A percentile compares a stretch with the other conserved stretches of the same genome.
These are phyloP conservation scores for Xylaria arbuscula DNA, from an alignment of 2,329 filamentous ascomycete genomes.

Conservation along the genomic window DNA sequence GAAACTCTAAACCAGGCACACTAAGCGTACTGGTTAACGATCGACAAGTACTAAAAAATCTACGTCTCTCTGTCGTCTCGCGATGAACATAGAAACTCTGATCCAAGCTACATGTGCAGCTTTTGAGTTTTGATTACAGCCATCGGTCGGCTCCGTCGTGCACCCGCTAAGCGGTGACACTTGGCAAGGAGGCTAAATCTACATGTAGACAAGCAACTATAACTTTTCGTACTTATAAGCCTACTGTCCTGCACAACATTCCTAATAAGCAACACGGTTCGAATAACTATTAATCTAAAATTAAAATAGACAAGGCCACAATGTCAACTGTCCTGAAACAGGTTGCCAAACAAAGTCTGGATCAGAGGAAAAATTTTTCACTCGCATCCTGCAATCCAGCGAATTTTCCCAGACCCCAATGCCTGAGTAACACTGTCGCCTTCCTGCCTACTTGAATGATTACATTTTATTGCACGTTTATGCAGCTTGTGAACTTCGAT, in stretches of 20 bases:
- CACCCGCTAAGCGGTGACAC: neutral
- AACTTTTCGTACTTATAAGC: neutral
- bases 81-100: conserved; percentile 30
- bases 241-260: neutral
- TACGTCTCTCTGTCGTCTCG: neutral
- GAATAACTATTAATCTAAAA: conserved; percentile 1
- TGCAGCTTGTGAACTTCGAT: conserved; percentile 21
- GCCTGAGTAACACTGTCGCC: neutral
- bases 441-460: conserved; percentile 13
- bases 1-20: conserved; percentile 22
- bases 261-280: conserved; percentile 3
- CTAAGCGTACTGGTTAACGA: conserved; percentile 21
- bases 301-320: conserved; percentile 14
- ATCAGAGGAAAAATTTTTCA: conserved; percentile 24
- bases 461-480: conserved; percentile 25
- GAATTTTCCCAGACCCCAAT: conserved; percentile 26
- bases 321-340: conserved; percentile 23
- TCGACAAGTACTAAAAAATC: conserved; percentile 21
- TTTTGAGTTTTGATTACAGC: conserved; percentile 7
- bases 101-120: conserved; percentile 19
- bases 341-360: conserved; percentile 15
- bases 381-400: conserved; percentile 8
- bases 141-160: neutral
- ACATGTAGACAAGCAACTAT: conserved; percentile 3
- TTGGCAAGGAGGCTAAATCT: conserved; percentile 1